These are phyloP conservation scores for Scheffersomyces illinoinensis DNA, from an alignment of 1,139 yeast species.

Conservation along the genomic window DNA sequence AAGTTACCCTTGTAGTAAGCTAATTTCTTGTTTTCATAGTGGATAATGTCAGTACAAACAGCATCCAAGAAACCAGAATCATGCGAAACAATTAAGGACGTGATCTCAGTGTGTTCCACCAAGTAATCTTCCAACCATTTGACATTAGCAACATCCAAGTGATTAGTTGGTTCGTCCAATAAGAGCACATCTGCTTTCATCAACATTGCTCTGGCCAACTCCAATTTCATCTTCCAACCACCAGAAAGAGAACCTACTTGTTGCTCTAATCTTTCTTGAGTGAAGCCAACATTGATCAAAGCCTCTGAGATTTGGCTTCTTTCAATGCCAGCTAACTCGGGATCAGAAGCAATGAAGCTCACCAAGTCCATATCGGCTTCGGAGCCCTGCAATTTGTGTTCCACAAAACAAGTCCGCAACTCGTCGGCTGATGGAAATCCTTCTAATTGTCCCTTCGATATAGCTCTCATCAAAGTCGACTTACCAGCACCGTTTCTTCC, in stretches of 20 bases:
- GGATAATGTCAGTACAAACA: constrained; percentile 95
- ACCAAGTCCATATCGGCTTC: constrained; percentile 92
- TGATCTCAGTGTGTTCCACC: constrained; percentile 77
- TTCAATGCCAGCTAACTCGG: constrained; percentile 65
- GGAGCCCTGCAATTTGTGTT: constrained; percentile 93
- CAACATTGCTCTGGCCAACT: constrained; percentile 96
- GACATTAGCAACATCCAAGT: constrained; percentile 91
- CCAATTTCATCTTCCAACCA: constrained; percentile 99
- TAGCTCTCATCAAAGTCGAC: constrained; percentile 95
- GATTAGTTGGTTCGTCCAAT: constrained; percentile 98
- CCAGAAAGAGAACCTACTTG: constrained; percentile 95
- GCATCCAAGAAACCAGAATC: constrained; percentile 95
- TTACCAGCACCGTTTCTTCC: constrained; percentile 99
- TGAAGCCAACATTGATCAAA: constrained; percentile 82
- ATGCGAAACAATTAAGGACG: constrained; percentile 94
- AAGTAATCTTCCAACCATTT: constrained; percentile 92
- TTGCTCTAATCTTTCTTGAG: constrained; percentile 84
- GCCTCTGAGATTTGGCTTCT: constrained; percentile 74
- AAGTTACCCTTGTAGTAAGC: constrained; percentile 96
- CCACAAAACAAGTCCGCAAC: constrained; percentile 92
- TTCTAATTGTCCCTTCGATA: constrained; percentile 94
- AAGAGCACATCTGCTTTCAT: constrained; percentile 95
- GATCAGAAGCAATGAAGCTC: constrained; percentile 86
- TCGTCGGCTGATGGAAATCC: constrained; percentile 94
- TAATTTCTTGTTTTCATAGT: constrained; percentile 92